Percentiles rank a stretch among this genome's conserved stretches.
Evolutionary conservation across 2,329 filamentous ascomycete species (phyloP).

Genomic region (Periconia sp.): DNA sequence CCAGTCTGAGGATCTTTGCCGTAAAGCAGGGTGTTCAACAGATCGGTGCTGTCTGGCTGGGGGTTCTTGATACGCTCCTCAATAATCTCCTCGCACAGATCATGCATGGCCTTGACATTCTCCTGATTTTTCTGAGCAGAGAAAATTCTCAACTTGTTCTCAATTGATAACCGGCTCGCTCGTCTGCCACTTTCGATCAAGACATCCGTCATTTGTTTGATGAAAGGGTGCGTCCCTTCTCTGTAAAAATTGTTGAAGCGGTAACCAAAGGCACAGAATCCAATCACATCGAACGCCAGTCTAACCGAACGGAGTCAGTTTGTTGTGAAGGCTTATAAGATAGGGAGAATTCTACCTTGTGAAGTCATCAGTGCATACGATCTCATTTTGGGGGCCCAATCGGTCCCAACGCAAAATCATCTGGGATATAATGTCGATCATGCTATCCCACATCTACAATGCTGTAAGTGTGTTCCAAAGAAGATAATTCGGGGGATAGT

Average conservation of each 20-base stretch:
- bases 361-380: slow-evolving; percentile 67
- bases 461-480: too few species aligned
- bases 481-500: too few species aligned
- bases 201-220: slow-evolving; percentile 67
- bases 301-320: slow-evolving; percentile 35
- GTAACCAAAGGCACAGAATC: slow-evolving; percentile 69
- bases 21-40: slow-evolving; percentile 70
- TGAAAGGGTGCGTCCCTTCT: slow-evolving; percentile 69
- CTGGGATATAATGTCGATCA: slow-evolving; percentile 38
- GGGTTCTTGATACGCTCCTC: slow-evolving; percentile 59
- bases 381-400: slow-evolving; percentile 57
- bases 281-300: slow-evolving; percentile 72
- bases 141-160: slow-evolving; percentile 19
- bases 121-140: slow-evolving; percentile 56
- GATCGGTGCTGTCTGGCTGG: slow-evolving; percentile 60
- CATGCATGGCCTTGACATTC: slow-evolving; percentile 25
- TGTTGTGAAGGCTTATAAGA: background rate
- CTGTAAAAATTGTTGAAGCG: slow-evolving; percentile 77
- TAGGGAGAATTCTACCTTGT: slow-evolving; percentile 44
- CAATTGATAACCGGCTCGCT: slow-evolving; percentile 46
- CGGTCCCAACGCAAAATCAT: slow-evolving; percentile 37
- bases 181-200: slow-evolving; percentile 59
- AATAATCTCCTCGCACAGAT: slow-evolving; percentile 55
- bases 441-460: slow-evolving; percentile 8
- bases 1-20: slow-evolving; percentile 69